Conservation (phyloP, 2,329 filamentous ascomycete genomes). For the Pseudogymnoascus destructans region DNA sequence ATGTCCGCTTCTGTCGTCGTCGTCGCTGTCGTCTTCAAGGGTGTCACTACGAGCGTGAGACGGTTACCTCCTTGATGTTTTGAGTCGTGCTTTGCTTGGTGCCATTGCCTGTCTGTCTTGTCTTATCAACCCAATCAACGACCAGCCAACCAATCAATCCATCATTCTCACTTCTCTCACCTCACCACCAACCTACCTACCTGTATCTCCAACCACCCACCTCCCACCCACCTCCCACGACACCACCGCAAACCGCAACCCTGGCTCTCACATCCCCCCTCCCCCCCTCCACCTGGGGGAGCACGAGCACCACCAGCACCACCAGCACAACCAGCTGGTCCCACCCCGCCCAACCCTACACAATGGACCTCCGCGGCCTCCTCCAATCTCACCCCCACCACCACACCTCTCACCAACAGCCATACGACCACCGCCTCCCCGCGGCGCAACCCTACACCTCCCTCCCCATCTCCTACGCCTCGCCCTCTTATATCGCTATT, state of each 20-base stretch:
- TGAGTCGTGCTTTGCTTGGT: neutral
- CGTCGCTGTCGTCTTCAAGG: neutral
- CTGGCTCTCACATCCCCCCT: slow-evolving; percentile 12
- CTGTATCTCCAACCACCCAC: slow-evolving; percentile 8
- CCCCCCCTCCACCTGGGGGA: slow-evolving; percentile 32
- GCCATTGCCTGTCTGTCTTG: neutral
- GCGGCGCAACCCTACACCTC: slow-evolving; percentile 15
- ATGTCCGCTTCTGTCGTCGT: neutral
- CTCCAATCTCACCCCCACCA: slow-evolving; percentile 21
- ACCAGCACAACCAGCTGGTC: slow-evolving; percentile 25
- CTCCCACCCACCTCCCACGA: neutral
- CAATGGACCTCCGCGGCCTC: slow-evolving; percentile 21
- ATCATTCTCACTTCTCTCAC: neutral
- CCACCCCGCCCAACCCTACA: slow-evolving; percentile 27
- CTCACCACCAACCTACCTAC: slow-evolving; percentile 15
- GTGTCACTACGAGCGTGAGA: neutral
- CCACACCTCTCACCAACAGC: slow-evolving; percentile 24
- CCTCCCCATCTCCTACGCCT: slow-evolving; percentile 26
- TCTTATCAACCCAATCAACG: neutral
- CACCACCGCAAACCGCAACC: neutral
- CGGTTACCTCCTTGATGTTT: neutral
- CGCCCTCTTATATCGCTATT: slow-evolving; percentile 23
- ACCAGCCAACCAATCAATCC: neutral
- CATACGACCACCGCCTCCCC: slow-evolving; percentile 18
- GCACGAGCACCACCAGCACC: slow-evolving; percentile 28